These are phyloP conservation scores for Pichia sp. DNA, from an alignment of 1,139 yeast genomes.

Conservation along the genomic window DNA sequence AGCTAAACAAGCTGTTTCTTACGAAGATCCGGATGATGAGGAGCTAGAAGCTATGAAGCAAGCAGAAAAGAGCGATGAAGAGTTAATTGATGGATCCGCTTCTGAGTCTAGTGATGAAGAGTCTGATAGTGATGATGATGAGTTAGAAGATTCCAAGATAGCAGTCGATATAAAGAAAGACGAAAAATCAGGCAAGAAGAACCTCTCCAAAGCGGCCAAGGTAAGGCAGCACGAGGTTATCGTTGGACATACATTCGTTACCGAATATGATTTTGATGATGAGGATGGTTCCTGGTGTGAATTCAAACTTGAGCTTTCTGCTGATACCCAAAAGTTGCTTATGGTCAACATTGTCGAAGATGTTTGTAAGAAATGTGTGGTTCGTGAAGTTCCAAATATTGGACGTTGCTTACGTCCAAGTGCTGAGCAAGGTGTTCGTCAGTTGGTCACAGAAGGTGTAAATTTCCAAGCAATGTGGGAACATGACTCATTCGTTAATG, in stretches of 20 bases:
- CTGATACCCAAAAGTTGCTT: slow-evolving; percentile 85
- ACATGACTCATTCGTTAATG: slow-evolving; percentile 86
- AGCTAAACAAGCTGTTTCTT: slow-evolving; percentile 82
- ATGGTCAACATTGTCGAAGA: slow-evolving; percentile 97
- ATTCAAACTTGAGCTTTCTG: slow-evolving; percentile 77
- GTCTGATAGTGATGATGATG: slow-evolving; percentile 36
- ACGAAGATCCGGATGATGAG: slow-evolving; percentile 93
- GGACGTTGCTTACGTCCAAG: slow-evolving; percentile 91
- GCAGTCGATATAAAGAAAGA: slow-evolving; percentile 19
- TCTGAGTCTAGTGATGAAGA: slow-evolving; percentile 37
- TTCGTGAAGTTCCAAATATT: slow-evolving; percentile 85
- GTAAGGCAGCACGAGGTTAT: slow-evolving; percentile 84
- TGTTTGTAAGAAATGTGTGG: slow-evolving; percentile 84
- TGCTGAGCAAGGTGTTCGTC: slow-evolving; percentile 61
- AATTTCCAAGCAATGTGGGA: slow-evolving; percentile 98
- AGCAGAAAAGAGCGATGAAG: slow-evolving; percentile 73
- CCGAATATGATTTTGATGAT: slow-evolving; percentile 87
- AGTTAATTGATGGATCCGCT: slow-evolving; percentile 41
- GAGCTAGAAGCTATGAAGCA: slow-evolving; percentile 82
- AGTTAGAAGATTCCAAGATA: slow-evolving; percentile 28
- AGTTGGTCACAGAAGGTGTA: slow-evolving; percentile 94
- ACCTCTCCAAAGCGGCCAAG: slow-evolving; percentile 57
- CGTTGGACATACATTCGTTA: slow-evolving; percentile 65
- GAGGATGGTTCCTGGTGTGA: slow-evolving; percentile 88
- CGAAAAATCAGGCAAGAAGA: slow-evolving; percentile 13